A percentile compares a stretch with the other conserved stretches of the same genome.
Conservation (phyloP, 306 rosid genomes). For the Cucumis sativus region DNA sequence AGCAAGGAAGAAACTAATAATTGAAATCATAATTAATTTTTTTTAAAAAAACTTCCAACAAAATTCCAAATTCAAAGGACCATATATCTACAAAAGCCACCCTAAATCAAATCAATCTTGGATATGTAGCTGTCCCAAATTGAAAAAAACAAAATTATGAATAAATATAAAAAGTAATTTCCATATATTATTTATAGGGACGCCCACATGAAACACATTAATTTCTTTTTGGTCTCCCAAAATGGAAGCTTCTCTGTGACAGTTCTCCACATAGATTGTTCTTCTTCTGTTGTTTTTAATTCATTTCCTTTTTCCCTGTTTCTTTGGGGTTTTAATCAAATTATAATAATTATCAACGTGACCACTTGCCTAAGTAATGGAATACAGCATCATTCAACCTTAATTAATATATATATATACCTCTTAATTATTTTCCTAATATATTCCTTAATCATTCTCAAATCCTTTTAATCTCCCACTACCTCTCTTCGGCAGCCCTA, state of each 20-base stretch:
- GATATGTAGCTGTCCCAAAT: neutral
- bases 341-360: neutral
- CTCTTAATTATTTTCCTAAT: neutral
- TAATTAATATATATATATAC: neutral
- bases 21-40: neutral
- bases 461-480: neutral
- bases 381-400: neutral
- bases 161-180: neutral
- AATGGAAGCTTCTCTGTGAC: slow-evolving; percentile 6
- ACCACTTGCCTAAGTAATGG: neutral
- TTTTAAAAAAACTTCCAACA: neutral
- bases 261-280: neutral
- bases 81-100: neutral
- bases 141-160: neutral
- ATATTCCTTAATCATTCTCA: slow-evolving; percentile 1
- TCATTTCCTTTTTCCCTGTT: too few species aligned
- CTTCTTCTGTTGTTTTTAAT: neutral
- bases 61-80: neutral
- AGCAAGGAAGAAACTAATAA: neutral
- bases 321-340: neutral
- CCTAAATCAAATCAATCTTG: neutral
- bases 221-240: neutral
- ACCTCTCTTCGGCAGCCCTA: neutral
- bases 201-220: slow-evolving; percentile 5
- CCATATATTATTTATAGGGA: neutral